Evolutionary conservation across 257 asterid genomes (phyloP).

Genomic region (Solanum appendiculatum): DNA sequence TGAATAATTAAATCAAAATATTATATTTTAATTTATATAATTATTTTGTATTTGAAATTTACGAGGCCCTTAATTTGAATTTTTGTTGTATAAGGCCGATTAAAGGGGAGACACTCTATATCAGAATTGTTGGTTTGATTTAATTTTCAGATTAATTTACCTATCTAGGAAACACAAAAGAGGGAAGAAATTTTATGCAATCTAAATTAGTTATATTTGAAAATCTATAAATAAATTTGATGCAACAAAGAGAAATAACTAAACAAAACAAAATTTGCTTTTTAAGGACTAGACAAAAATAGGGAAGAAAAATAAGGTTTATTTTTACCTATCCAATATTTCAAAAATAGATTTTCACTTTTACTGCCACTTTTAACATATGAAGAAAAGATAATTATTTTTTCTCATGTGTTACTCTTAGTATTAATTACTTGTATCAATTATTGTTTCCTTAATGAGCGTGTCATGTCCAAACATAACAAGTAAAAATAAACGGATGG

Average conservation of each 20-base stretch:
- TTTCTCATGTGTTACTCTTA: no score
- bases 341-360: no score
- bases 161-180: background rate
- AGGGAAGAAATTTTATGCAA: no score
- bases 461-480: background rate
- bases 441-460: no score
- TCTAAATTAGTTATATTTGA: background rate
- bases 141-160: background rate
- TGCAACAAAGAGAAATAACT: background rate
- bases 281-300: background rate
- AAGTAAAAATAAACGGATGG: no score
- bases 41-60: background rate
- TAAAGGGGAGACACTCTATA: background rate
- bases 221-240: background rate
- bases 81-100: background rate
- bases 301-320: background rate
- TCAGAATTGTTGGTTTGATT: background rate
- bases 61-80: background rate
- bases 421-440: background rate
- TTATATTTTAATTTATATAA: background rate
- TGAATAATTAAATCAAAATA: background rate
- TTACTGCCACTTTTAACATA: no score
- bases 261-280: background rate
- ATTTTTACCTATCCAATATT: no score
- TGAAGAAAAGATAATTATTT: no score